These are phyloP conservation scores for Anthracocystis setariae DNA, from an alignment of 1,284 basidiomycete genomes.

Conservation along the genomic window DNA sequence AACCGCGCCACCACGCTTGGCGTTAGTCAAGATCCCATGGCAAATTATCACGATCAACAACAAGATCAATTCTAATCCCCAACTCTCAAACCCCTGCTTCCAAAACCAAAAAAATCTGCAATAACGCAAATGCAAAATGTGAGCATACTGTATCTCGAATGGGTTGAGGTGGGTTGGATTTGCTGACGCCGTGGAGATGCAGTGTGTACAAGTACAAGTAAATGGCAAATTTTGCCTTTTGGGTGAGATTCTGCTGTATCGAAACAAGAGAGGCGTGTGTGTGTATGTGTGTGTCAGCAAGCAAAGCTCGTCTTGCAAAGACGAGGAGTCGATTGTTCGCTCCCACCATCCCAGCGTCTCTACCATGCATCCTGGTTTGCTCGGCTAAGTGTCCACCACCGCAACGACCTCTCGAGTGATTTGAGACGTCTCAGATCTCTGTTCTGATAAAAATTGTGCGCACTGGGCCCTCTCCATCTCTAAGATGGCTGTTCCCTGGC, in stretches of 20 bases:
- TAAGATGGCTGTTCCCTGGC: conserved; percentile 22
- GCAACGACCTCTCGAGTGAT: not conserved
- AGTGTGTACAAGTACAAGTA: no score
- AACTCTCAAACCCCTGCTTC: no score
- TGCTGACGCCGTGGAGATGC: no score
- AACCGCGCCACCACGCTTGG: conserved; percentile 65
- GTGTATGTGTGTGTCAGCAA: not conserved
- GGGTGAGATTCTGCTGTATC: not conserved
- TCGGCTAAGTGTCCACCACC: not conserved
- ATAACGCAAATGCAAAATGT: no score
- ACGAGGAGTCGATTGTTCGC: conserved; percentile 7
- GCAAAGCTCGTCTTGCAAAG: not conserved
- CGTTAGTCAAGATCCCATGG: conserved; percentile 85
- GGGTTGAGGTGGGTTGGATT: no score
- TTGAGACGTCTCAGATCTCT: conserved; percentile 49
- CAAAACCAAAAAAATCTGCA: no score
- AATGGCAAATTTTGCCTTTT: no score
- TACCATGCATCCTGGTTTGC: no score
- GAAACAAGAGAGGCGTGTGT: not conserved
- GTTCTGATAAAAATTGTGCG: conserved; percentile 43
- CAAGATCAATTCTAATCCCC: not conserved
- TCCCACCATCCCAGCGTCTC: no score
- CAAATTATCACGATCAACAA: conserved; percentile 78
- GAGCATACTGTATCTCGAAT: no score
- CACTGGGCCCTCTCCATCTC: conserved; percentile 21